Base-by-base conservation (phyloP, 345 rosid species). In the Eucalyptus regnans region DNA sequence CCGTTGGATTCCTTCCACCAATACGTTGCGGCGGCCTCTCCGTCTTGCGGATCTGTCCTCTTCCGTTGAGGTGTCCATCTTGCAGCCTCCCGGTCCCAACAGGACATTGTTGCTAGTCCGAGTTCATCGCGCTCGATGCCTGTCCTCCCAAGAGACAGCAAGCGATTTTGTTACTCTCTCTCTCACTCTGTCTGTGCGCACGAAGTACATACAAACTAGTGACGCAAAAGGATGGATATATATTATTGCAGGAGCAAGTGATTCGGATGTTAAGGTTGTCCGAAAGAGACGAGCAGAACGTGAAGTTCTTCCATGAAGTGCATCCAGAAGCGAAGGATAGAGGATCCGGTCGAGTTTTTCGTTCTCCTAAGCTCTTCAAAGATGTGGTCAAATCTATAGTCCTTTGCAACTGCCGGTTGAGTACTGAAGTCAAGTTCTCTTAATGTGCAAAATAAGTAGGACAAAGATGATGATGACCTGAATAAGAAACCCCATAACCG, bases 301-400 rank as follows among this genome's bases (percentile, higher is more conserved):
- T 94, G 56, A 76, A 48, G 22, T 92, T 90, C 18, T 95, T 93
- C 83, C 95, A 95, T 54, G 23, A 86, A 81, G 51, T 90, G 31
- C 95, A 94, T 86, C 62, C 80, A 11, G 86, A 66, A 11, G 95
- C 95, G 5, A 93, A 88, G 89, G 80, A 91, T 20, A 88, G 22
- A 56, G 92, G 92, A 71, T 93, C 92, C 4, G 94, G 96, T 58
- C 50, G 94, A 51, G 90, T 93, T 48, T 94, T 95, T 50, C 92
- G 96, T 5, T 93, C 96, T 4, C 93, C 95, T 86, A 85, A 92
- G 71, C 92, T 91, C 80, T 94, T 94, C 80, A 96, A 94, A 90
- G 96, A 95, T 90, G 85, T 90, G 84, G 91, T 94, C 83, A 94
- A 94, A 90, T 90, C 93, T 48, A 52, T 94, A 14, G 93, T 94